Evolutionary conservation across 257 asterid species (phyloP).

Genomic region (Scutellaria galericulata): DNA sequence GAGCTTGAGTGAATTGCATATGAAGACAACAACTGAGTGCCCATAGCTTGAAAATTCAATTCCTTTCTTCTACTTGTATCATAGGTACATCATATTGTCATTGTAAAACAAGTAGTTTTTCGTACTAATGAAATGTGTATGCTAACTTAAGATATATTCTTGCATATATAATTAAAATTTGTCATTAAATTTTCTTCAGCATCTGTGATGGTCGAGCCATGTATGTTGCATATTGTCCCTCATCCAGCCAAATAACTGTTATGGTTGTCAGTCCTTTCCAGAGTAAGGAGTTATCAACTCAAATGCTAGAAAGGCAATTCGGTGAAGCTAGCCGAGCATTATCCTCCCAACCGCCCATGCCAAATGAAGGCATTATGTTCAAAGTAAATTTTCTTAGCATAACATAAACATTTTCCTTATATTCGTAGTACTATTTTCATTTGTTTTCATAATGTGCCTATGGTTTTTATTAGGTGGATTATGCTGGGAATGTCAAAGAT

Average conservation of each 20-base stretch:
- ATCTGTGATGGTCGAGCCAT: slow-evolving; percentile 86
- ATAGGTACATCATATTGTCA: slow-evolving; percentile 53
- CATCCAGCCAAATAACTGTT: slow-evolving; percentile 66
- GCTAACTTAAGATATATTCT: slow-evolving; percentile 16
- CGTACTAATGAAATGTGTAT: slow-evolving; percentile 10
- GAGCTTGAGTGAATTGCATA: slow-evolving; percentile 86
- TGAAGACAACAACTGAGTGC: slow-evolving; percentile 97
- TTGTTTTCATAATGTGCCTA: slow-evolving; percentile 29
- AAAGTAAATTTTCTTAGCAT: slow-evolving; percentile 57
- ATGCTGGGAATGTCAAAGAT: slow-evolving; percentile 77
- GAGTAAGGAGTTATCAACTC: slow-evolving; percentile 83
- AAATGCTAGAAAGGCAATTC: slow-evolving; percentile 89
- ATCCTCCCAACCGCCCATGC: slow-evolving; percentile 53
- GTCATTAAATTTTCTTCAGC: slow-evolving; percentile 54
- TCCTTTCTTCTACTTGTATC: slow-evolving; percentile 86
- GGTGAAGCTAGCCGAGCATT: slow-evolving; percentile 78
- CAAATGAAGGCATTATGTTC: slow-evolving; percentile 59
- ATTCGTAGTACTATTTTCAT: slow-evolving; percentile 27
- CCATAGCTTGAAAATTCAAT: slow-evolving; percentile 80
- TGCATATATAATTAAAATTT: slow-evolving; percentile 17
- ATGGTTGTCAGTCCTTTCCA: slow-evolving; percentile 93
- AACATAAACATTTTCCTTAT: slow-evolving; percentile 15
- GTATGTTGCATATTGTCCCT: slow-evolving; percentile 81
- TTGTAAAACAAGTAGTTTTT: slow-evolving; percentile 20
- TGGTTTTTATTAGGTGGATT: slow-evolving; percentile 64